Evolutionary conservation across 371 early-diverging fungal genomes (phyloP), one percentile per base, ranked within the genome.

Genomic region (Circinella umbellata): DNA sequence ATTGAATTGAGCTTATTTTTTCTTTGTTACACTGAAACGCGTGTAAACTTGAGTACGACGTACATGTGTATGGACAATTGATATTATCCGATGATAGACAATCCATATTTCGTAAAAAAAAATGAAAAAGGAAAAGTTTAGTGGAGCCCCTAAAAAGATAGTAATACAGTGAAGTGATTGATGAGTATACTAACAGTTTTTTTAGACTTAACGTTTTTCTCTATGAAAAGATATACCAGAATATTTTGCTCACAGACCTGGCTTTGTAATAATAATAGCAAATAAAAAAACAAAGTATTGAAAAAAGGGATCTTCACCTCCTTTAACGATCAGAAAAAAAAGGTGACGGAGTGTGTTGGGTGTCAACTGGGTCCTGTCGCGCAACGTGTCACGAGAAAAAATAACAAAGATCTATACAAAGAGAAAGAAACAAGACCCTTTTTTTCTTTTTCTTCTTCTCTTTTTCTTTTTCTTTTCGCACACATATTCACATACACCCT

Each of bases 351-450:
- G 57, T 57, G 27, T 57, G n/a, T 57, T 57, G 57, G 57, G 61
- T 49, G 61, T 61, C 51, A 61, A 68, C 49, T 60, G 61, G 51
- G 68, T 49, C 38, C 65, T 64, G 74, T 68, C 68, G 74, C 70
- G 74, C 70, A 74, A 74, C 74, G 74, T 74, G 70, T 67, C 70
- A 74, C 74, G 68, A 73, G 61, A 57, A 62, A 57, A 49, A 61
- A 67, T 34, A 46, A 55, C 20, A 49, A 57, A 63, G 39, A 4
- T 1, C 8, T 5, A 51, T n/a, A 51, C 51, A 51, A 51, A n/a
- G 15, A 60, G 36, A 72, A 35, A 34, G 37, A 20, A 63, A 63
- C 38, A 68, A 37, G 62, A 60, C 54, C 69, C 59, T 42, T 69
- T 73, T 65, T 65, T 67, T 64, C 64, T 34, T 59, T 66, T 61